Evolutionary conservation across 164 flowering plant species (phyloP), one percentile per base, ranked within the genome.

Genomic region (Chimonanthus salicifolius): DNA sequence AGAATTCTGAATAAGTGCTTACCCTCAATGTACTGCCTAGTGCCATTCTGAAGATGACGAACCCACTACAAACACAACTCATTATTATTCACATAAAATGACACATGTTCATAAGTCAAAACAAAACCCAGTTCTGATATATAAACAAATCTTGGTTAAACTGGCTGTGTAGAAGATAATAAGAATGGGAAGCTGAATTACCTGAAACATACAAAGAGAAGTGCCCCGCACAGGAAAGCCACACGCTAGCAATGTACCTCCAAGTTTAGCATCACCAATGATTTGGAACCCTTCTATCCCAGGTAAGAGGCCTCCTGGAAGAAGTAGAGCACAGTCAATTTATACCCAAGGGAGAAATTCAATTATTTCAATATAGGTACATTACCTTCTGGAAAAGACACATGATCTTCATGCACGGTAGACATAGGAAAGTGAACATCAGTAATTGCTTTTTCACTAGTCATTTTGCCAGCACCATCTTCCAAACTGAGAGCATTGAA

Each of bases 171-270:
- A n/a, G 21, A 58, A 54, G 10, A 68, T 13, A 13, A 66, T 49
- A 47, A 2, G 46, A 63, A 64, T 58, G 47, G 20, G 54, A 62
- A 49, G 48, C 4, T 4, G 70, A 49, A 75, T 33, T 77, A 94
- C 97, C 95, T 94, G 96, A 84, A 95, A 95, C 85, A 95, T 92
- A 75, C 99, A 95, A 67, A 91, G 91, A 74, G 97, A 84, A 77
- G 97, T 93, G 67, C 98, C 97, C 21, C 89, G 86, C 20, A 87
- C 88, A 69, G 93, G 97, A 83, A 67, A 91, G 20, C 99, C 99
- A 84, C 99, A 92, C 58, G 92, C 99, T 73, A 81, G 88, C 74
- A 95, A 88, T 72, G 82, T 86, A 76, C 75, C 74, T 80, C 99
- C 99, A 51, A 92, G 98, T 62, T 78, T 82, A 68, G 98, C 97